Evolutionary conservation across 2,329 filamentous ascomycete species (phyloP).

Genomic region (Aureobasidium namibiae): DNA sequence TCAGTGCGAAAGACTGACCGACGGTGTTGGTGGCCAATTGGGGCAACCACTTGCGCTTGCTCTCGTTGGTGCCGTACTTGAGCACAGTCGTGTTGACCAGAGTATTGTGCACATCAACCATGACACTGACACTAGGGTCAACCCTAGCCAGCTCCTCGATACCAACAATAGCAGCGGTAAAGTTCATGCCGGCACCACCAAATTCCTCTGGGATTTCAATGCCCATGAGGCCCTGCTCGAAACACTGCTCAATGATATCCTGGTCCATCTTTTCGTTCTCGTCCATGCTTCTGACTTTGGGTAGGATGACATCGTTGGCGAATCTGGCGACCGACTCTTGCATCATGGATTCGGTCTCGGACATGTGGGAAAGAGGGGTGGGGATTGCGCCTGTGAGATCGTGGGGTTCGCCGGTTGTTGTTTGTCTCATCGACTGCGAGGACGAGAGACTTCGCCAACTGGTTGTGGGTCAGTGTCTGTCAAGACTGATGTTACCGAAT

Average conservation of each 20-base stretch:
- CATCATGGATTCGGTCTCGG: conserved; percentile 84
- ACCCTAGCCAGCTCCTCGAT: conserved; percentile 94
- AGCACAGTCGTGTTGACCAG: conserved; percentile 89
- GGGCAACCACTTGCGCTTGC: conserved; percentile 85
- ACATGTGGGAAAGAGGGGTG: conserved; percentile 87
- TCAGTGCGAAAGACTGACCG: conserved; percentile 32
- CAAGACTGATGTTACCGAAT: background rate
- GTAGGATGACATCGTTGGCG: conserved; percentile 77
- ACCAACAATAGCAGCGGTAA: conserved; percentile 88
- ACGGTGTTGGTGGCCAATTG: conserved; percentile 82
- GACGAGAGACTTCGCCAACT: conserved; percentile 35
- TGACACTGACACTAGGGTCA: conserved; percentile 87
- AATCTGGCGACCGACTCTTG: conserved; percentile 85
- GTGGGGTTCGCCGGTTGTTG: conserved; percentile 28
- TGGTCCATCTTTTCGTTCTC: conserved; percentile 93
- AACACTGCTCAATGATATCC: conserved; percentile 77
- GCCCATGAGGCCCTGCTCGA: conserved; percentile 96
- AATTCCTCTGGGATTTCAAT: conserved; percentile 97
- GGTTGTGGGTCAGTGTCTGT: background rate
- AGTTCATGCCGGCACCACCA: conserved; percentile 97
- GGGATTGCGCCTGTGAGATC: conserved; percentile 72
- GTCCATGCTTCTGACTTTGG: conserved; percentile 94
- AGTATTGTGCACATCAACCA: conserved; percentile 97
- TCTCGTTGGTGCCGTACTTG: conserved; percentile 68
- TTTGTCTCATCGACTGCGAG: conserved; percentile 29